Conservation (phyloP, 2,329 filamentous ascomycete genomes). For the Stagonosporopsis vannaccii region DNA sequence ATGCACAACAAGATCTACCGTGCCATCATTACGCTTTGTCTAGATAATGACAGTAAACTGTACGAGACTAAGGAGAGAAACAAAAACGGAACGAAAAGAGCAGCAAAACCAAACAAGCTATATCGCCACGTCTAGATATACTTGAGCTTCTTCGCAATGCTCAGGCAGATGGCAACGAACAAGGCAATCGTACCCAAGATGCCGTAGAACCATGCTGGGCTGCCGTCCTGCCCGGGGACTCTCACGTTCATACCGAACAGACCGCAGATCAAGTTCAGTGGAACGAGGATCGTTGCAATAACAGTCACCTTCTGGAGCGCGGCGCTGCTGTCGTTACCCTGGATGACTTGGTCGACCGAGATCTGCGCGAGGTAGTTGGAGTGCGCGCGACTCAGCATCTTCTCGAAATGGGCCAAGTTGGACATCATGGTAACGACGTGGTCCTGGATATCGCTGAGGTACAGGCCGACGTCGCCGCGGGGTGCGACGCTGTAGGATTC, state of each 20-base stretch:
- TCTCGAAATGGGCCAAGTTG: slow-evolving; percentile 93
- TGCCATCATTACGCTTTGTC: slow-evolving; percentile 5
- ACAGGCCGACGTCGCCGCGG: slow-evolving; percentile 94
- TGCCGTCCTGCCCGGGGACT: slow-evolving; percentile 68
- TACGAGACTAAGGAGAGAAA: neutral
- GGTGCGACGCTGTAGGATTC: slow-evolving; percentile 96
- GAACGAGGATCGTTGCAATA: slow-evolving; percentile 92
- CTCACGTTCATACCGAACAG: slow-evolving; percentile 87
- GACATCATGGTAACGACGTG: slow-evolving; percentile 99
- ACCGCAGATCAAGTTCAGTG: slow-evolving; percentile 89
- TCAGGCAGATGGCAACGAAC: slow-evolving; percentile 51
- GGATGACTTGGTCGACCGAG: slow-evolving; percentile 86
- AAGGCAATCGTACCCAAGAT: slow-evolving; percentile 64
- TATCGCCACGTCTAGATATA: slow-evolving; percentile 44
- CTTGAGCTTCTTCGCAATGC: slow-evolving; percentile 53
- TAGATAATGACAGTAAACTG: neutral
- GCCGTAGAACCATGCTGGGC: slow-evolving; percentile 66
- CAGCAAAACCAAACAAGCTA: neutral
- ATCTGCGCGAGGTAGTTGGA: slow-evolving; percentile 96
- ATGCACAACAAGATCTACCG: slow-evolving; percentile 7
- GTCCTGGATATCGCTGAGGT: slow-evolving; percentile 96
- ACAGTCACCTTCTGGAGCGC: slow-evolving; percentile 95
- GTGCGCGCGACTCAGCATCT: slow-evolving; percentile 93
- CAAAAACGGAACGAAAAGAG: neutral
- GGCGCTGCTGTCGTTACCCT: slow-evolving; percentile 87